Conservation (phyloP, 805 yeast genomes). For the Schizosaccharomyces lindneri region DNA sequence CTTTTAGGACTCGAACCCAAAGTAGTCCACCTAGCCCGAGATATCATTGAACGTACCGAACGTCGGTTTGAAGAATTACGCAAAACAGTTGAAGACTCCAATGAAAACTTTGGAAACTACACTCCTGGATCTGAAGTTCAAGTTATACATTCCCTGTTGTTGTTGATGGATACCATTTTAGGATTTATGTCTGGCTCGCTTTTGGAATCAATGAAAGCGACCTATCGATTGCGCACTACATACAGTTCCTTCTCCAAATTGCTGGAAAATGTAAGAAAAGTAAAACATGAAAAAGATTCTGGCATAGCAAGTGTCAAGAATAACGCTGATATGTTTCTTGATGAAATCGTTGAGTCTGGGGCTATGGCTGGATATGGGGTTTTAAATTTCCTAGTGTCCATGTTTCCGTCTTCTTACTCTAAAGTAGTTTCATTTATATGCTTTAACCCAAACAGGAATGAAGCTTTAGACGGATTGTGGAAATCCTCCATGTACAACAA, state of each 20-base stretch:
- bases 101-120: neutral
- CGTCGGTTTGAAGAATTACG: neutral
- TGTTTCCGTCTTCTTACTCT: constrained; percentile 85
- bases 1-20: too few relatives aligned
- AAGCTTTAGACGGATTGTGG: constrained; percentile 73
- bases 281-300: neutral
- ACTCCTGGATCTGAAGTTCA: neutral
- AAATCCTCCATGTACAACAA: constrained; percentile 50
- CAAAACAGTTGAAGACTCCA: neutral
- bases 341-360: neutral
- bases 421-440: constrained; percentile 78
- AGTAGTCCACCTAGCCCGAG: too few relatives aligned
- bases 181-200: neutral
- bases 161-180: neutral
- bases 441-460: constrained; percentile 64
- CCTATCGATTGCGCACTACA: neutral
- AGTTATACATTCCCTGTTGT: constrained; percentile 16
- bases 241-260: neutral
- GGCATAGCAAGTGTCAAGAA: neutral
- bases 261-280: neutral
- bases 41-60: neutral
- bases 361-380: constrained; percentile 45
- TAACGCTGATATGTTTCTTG: neutral
- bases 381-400: constrained; percentile 65
- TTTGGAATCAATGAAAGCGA: neutral